These are phyloP conservation scores for Stereum hirsutum DNA, from an alignment of 1,284 basidiomycete genomes.

Conservation along the genomic window DNA sequence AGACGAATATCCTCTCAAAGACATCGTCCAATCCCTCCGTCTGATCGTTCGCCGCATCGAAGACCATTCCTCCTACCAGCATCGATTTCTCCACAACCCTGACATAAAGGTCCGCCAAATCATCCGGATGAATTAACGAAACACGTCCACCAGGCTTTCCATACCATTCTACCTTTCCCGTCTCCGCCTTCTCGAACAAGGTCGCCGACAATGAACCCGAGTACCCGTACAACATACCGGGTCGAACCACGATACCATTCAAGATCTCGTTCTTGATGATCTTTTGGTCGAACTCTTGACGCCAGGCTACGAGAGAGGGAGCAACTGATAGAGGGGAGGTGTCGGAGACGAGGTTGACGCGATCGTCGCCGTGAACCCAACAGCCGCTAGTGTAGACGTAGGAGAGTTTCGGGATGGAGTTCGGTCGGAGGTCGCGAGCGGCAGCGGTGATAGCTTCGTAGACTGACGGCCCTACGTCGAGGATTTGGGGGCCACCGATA, in stretches of 20 bases:
- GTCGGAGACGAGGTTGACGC: conserved; percentile 23
- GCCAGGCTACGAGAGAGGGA: conserved; percentile 25
- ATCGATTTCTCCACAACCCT: conserved; percentile 31
- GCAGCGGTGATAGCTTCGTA: conserved; percentile 25
- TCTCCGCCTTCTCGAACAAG: conserved; percentile 29
- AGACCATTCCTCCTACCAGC: conserved; percentile 30
- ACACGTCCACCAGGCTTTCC: conserved; percentile 32
- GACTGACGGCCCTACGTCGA: conserved; percentile 16
- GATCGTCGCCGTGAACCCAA: conserved; percentile 37
- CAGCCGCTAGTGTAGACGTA: conserved; percentile 43
- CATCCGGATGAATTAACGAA: conserved; percentile 38
- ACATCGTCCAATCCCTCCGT: conserved; percentile 37
- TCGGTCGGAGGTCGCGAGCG: conserved; percentile 19
- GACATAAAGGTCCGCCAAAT: conserved; percentile 39
- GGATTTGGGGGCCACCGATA: conserved; percentile 16
- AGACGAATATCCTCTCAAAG: conserved; percentile 29
- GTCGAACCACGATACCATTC: conserved; percentile 43
- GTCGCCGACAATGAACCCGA: conserved; percentile 28
- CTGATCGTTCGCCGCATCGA: conserved; percentile 35
- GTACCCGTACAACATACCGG: conserved; percentile 36
- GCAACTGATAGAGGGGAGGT: conserved; percentile 23
- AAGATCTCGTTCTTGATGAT: conserved; percentile 23
- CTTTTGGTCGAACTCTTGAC: conserved; percentile 26
- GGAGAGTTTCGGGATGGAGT: conserved; percentile 28
- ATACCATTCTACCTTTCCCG: conserved; percentile 28